Evolutionary conservation across 176 grass and related monocot genomes (phyloP).

Genomic region (Oryza nivara): DNA sequence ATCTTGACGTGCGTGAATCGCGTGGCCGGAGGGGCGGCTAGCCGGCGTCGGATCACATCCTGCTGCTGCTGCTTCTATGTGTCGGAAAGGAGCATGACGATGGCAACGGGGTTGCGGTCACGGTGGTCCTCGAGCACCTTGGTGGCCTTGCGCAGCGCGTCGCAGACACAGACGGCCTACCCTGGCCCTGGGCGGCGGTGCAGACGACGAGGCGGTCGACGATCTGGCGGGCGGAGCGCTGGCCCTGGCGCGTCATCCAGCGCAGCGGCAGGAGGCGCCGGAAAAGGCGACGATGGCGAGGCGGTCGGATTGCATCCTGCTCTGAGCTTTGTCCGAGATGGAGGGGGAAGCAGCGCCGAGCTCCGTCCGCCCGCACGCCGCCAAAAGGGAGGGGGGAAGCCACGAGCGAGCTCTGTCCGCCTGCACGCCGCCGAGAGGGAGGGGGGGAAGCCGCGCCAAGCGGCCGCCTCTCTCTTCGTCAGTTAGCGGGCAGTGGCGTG

Average conservation of each 20-base stretch:
- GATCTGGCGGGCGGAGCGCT: slow-evolving; percentile 76
- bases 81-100: slow-evolving; percentile 92
- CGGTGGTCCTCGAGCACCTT: slow-evolving; percentile 89
- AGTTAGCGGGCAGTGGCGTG: too few relatives aligned
- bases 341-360: too few relatives aligned
- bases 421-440: too few relatives aligned
- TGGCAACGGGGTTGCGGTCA: slow-evolving; percentile 84
- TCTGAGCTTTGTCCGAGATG: too few relatives aligned
- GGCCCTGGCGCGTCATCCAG: slow-evolving; percentile 80
- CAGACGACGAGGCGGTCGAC: slow-evolving; percentile 79
- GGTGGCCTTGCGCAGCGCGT: slow-evolving; percentile 87
- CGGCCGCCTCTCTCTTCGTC: too few relatives aligned
- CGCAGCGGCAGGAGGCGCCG: slow-evolving; percentile 71
- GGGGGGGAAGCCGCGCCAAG: too few relatives aligned
- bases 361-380: too few relatives aligned
- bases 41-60: slow-evolving; percentile 31
- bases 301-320: slow-evolving; percentile 39
- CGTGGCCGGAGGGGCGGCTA: slow-evolving; percentile 43
- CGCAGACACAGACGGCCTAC: slow-evolving; percentile 53
- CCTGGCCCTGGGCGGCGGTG: slow-evolving; percentile 41
- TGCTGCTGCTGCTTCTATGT: slow-evolving; percentile 44
- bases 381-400: too few relatives aligned
- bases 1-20: slow-evolving; percentile 89
- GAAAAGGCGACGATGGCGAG: slow-evolving; percentile 93
- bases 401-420: too few relatives aligned